These are phyloP conservation scores for Aegilops longissima DNA, from an alignment of 176 grass and related monocot genomes.

Conservation along the genomic window DNA sequence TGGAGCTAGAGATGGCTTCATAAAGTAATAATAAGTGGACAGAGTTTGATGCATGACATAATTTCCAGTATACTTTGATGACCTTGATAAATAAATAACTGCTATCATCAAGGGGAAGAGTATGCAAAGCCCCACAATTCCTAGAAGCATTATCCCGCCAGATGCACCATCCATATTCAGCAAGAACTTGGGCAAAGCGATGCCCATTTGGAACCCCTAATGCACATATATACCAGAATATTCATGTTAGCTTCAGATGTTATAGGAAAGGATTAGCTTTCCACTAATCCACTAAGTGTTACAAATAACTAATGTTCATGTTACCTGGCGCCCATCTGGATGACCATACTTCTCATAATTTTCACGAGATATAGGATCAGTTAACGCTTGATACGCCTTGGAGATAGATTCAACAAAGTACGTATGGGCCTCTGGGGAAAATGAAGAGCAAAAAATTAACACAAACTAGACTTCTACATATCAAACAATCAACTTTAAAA, in stretches of 20 bases:
- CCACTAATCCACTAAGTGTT: not conserved
- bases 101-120: slow-evolving; percentile 93
- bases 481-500: not conserved
- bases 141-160: slow-evolving; percentile 89
- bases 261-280: slow-evolving; percentile 5
- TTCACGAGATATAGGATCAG: slow-evolving; percentile 91
- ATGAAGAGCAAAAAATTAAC: slow-evolving; percentile 9
- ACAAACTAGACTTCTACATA: not conserved
- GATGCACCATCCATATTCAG: slow-evolving; percentile 95
- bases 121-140: slow-evolving; percentile 95
- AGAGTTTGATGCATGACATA: slow-evolving; percentile 99
- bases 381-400: slow-evolving; percentile 98
- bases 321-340: slow-evolving; percentile 99
- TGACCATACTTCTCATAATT: slow-evolving; percentile 99
- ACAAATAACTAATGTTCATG: not conserved
- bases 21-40: slow-evolving; percentile 94
- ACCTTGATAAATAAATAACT: slow-evolving; percentile 99
- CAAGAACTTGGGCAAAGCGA: slow-evolving; percentile 93
- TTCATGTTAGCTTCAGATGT: slow-evolving; percentile 15
- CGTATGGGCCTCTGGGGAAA: slow-evolving; percentile 86
- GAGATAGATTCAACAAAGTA: slow-evolving; percentile 98
- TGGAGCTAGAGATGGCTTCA: slow-evolving; percentile 99
- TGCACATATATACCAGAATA: slow-evolving; percentile 7
- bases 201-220: slow-evolving; percentile 98
- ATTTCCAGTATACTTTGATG: slow-evolving; percentile 97